Percentiles rank a stretch among this genome's conserved stretches.
phyloP scores from a whole-genome alignment of 495 filamentous ascomycete genomes.

The Aspergillus conjunctus region DNA sequence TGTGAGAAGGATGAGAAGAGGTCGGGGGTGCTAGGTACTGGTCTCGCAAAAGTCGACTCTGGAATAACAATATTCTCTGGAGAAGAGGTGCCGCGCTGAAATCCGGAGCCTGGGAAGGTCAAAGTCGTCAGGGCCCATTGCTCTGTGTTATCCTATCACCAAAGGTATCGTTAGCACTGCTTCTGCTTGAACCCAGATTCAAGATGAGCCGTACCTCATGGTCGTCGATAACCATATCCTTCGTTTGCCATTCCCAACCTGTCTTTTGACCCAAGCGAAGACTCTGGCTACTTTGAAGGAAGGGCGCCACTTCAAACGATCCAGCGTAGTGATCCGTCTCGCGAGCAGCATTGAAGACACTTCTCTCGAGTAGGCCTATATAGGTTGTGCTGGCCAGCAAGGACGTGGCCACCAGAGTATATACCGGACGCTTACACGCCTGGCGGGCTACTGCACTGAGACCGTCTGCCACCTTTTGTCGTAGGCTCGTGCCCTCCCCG shows the following conservation, averaged over 20 bases:
- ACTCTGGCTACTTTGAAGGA: slow-evolving; percentile 7
- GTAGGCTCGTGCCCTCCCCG: not conserved
- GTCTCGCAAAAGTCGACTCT: not conserved
- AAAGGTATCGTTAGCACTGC: not conserved
- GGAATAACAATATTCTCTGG: not conserved
- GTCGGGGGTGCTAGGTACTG: slow-evolving; percentile 1
- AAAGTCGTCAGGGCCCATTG: slow-evolving; percentile 15
- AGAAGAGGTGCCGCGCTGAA: not conserved
- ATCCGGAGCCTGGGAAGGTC: slow-evolving; percentile 1
- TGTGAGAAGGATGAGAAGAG: slow-evolving; percentile 5
- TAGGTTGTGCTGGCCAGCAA: slow-evolving; percentile 5
- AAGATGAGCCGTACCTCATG: not conserved
- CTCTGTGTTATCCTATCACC: not conserved
- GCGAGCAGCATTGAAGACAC: not conserved
- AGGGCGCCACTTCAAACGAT: slow-evolving; percentile 5
- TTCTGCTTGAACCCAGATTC: not conserved
- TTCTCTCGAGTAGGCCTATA: slow-evolving; percentile 5
- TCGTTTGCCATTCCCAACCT: slow-evolving; percentile 8
- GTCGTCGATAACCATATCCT: not conserved
- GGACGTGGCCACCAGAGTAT: slow-evolving; percentile 8
- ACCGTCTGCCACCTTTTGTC: not conserved
- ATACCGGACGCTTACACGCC: slow-evolving; percentile 9
- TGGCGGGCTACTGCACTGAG: not conserved
- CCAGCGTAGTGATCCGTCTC: not conserved
- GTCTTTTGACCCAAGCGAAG: slow-evolving; percentile 6